phyloP scores from a whole-genome alignment of 2,329 filamentous ascomycete genomes.

The Pestalotiopsis sp. region DNA sequence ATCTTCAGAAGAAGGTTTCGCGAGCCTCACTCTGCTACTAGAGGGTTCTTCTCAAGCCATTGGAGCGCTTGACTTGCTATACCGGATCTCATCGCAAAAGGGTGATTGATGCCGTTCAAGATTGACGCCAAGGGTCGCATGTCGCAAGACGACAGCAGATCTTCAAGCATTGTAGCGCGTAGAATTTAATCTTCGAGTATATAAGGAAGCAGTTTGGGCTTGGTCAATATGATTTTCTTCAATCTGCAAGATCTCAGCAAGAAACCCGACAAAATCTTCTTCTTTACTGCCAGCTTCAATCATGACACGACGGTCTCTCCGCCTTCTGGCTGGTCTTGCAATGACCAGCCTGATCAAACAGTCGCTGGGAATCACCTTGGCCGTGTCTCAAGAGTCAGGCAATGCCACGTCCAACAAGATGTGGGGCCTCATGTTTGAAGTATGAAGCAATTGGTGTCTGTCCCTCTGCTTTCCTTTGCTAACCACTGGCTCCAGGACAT shows the following conservation, averaged over 20 bases:
- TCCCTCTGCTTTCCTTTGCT: neutral
- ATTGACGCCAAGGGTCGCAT: neutral
- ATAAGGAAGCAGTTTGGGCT: neutral
- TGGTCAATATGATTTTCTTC: neutral
- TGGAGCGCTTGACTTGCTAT: neutral
- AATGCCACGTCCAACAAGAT: neutral
- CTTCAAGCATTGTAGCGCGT: neutral
- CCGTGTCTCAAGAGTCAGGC: neutral
- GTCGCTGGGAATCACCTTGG: neutral
- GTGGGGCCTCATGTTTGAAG: neutral
- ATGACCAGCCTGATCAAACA: neutral
- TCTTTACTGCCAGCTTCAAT: neutral
- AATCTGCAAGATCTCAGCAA: neutral
- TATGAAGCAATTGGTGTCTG: neutral
- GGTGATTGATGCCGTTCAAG: neutral
- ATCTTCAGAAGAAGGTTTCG: no score
- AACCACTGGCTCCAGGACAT: neutral
- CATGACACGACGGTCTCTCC: neutral
- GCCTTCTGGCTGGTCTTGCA: neutral
- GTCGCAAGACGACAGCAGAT: neutral
- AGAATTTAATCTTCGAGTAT: neutral
- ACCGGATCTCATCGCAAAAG: neutral
- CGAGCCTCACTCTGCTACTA: no score
- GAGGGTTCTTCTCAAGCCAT: neutral
- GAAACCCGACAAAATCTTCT: neutral